A percentile compares a stretch with the other conserved stretches of the same genome.
phyloP scores from a whole-genome alignment of 345 rosid species.

The Sisymbrium irio region DNA sequence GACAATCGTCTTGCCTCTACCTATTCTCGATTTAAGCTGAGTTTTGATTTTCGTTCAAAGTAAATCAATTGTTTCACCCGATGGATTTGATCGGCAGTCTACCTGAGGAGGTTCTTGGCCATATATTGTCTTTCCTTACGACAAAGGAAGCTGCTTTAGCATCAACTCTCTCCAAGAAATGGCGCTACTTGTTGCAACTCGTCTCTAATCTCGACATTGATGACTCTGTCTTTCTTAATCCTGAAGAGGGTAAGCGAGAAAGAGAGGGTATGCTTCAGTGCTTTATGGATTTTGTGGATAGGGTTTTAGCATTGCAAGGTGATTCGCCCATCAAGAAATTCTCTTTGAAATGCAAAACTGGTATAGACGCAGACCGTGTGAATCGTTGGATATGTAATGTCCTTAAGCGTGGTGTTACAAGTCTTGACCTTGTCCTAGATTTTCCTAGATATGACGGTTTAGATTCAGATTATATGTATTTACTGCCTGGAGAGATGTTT shows the following conservation, averaged over 20 bases:
- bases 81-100: background rate
- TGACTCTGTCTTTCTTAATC: background rate
- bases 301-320: background rate
- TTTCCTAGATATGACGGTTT: background rate
- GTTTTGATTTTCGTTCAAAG: too few species aligned
- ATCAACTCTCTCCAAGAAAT: background rate
- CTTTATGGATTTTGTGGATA: conserved; percentile 7
- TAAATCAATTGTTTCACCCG: too few species aligned
- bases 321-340: background rate
- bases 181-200: background rate
- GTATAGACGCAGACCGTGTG: background rate
- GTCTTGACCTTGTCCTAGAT: background rate
- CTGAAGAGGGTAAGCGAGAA: conserved; percentile 3
- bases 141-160: background rate
- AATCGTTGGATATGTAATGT: background rate
- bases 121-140: background rate
- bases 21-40: too few species aligned
- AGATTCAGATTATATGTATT: background rate
- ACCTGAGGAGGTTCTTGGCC: background rate
- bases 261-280: background rate
- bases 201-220: background rate
- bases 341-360: background rate
- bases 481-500: background rate
- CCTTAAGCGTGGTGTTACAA: background rate
- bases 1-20: too few species aligned